Conservation (phyloP, 768 basidiomycete species). For the Boletus fagicola region DNA sequence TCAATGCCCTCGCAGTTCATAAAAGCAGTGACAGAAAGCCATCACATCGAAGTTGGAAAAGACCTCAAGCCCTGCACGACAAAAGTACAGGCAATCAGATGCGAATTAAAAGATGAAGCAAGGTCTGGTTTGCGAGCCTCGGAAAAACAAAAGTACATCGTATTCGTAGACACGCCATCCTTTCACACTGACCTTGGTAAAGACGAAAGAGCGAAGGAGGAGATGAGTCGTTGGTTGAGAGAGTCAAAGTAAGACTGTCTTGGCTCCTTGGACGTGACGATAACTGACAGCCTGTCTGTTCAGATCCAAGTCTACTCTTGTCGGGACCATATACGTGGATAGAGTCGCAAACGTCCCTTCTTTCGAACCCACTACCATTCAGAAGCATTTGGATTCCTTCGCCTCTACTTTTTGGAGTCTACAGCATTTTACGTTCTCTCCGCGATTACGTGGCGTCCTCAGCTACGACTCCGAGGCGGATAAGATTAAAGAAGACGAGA, state of each 20-base stretch:
- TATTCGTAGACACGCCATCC: slow-evolving; percentile 26
- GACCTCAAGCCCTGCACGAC: background rate
- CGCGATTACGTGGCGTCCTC: slow-evolving; percentile 13
- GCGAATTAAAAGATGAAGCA: background rate
- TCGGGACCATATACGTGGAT: slow-evolving; percentile 20
- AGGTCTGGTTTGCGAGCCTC: background rate
- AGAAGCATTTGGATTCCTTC: slow-evolving; percentile 10
- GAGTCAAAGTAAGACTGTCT: background rate
- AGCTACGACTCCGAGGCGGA: background rate
- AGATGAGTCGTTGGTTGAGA: slow-evolving; percentile 8
- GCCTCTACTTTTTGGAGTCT: slow-evolving; percentile 1
- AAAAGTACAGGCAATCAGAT: slow-evolving; percentile 13
- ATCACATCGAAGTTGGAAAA: background rate
- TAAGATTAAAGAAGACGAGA: rapidly evolving
- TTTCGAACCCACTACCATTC: slow-evolving; percentile 2
- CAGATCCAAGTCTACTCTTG: slow-evolving; percentile 8
- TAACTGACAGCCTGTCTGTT: background rate
- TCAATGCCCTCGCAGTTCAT: slow-evolving; percentile 9
- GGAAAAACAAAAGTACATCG: slow-evolving; percentile 1
- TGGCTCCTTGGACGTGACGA: background rate
- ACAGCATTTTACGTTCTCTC: background rate
- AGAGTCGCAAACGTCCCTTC: slow-evolving; percentile 1
- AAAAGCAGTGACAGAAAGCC: background rate
- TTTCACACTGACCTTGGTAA: background rate
- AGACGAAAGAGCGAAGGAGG: background rate